These are phyloP conservation scores for Cyberlindnera subsufficiens DNA, from an alignment of 805 yeast species.

Conservation along the genomic window DNA sequence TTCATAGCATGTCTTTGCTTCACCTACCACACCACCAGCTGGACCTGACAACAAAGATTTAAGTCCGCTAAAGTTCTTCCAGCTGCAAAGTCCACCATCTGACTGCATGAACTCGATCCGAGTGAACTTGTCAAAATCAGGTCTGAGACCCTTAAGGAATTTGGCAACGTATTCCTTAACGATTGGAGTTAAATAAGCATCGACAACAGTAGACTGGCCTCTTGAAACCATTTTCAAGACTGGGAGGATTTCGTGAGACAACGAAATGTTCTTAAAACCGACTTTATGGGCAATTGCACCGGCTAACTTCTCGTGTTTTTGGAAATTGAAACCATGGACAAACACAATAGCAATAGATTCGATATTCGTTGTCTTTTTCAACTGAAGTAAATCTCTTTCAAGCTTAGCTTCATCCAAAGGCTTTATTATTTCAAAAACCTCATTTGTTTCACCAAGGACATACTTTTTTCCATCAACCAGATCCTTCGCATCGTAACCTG, in stretches of 20 bases:
- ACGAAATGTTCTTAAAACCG: conserved; percentile 23
- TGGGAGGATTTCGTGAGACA: conserved; percentile 24
- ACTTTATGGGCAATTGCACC: conserved; percentile 28
- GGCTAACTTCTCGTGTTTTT: conserved; percentile 30
- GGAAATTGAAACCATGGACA: conserved; percentile 32
- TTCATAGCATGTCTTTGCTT: conserved; percentile 46
- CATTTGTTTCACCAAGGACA: conserved; percentile 36
- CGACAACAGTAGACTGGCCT: conserved; percentile 36
- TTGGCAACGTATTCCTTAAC: conserved; percentile 33
- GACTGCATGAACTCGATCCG: conserved; percentile 51
- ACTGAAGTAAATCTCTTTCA: conserved; percentile 14
- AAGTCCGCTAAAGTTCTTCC: conserved; percentile 46
- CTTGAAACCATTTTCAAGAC: conserved; percentile 34
- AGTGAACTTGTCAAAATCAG: conserved; percentile 30
- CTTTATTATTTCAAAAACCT: conserved; percentile 31
- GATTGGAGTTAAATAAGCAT: conserved; percentile 40
- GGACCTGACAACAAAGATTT: conserved; percentile 53
- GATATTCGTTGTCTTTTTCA: conserved; percentile 22
- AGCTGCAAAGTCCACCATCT: conserved; percentile 51
- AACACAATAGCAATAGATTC: conserved; percentile 30
- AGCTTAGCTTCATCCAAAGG: conserved; percentile 26
- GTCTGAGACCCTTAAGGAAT: conserved; percentile 26
- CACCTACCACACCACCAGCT: conserved; percentile 60
- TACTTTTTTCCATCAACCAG: conserved; percentile 27
- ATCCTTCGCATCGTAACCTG: conserved; percentile 25